These are phyloP conservation scores for Epichloe uncinata DNA, from an alignment of 2,329 filamentous ascomycete species.

Conservation along the genomic window DNA sequence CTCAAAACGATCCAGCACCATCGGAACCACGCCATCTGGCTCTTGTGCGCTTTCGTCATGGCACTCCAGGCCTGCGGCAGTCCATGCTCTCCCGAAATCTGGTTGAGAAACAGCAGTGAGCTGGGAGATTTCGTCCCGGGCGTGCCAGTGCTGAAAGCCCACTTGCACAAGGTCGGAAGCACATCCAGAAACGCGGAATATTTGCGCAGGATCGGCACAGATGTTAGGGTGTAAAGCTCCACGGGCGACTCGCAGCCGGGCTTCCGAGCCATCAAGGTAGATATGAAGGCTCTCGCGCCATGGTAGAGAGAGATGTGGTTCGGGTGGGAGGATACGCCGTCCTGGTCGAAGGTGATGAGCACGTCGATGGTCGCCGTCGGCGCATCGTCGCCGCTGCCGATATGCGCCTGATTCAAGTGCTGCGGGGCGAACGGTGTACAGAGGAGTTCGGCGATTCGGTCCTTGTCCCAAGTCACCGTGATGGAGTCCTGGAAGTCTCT, in stretches of 20 bases:
- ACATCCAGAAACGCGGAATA: slow-evolving; percentile 68
- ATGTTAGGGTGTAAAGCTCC: slow-evolving; percentile 72
- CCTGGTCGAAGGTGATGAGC: slow-evolving; percentile 78
- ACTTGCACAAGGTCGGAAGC: slow-evolving; percentile 50
- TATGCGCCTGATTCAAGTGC: too few relatives aligned
- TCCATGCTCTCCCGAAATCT: slow-evolving; percentile 44
- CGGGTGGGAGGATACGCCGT: slow-evolving; percentile 74
- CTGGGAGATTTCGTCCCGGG: slow-evolving; percentile 27
- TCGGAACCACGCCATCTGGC: slow-evolving; percentile 97
- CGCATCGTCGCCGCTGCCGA: slow-evolving; percentile 16
- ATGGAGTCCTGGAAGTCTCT: slow-evolving; percentile 78
- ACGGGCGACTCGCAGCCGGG: slow-evolving; percentile 59
- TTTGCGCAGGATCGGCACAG: slow-evolving; percentile 62
- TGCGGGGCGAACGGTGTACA: slow-evolving; percentile 60
- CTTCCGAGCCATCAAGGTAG: slow-evolving; percentile 48
- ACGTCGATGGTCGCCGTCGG: slow-evolving; percentile 54
- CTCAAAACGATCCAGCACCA: slow-evolving; percentile 90
- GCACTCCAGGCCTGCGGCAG: slow-evolving; percentile 55
- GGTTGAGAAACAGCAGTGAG: slow-evolving; percentile 56
- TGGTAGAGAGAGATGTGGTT: slow-evolving; percentile 87
- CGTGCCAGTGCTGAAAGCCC: slow-evolving; percentile 25
- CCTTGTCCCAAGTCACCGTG: slow-evolving; percentile 61
- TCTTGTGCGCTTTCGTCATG: slow-evolving; percentile 82
- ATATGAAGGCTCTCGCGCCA: slow-evolving; percentile 63
- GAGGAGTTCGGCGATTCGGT: slow-evolving; percentile 57